These are phyloP conservation scores for Clonostachys byssicola DNA, from an alignment of 2,329 filamentous ascomycete species.

Conservation along the genomic window DNA sequence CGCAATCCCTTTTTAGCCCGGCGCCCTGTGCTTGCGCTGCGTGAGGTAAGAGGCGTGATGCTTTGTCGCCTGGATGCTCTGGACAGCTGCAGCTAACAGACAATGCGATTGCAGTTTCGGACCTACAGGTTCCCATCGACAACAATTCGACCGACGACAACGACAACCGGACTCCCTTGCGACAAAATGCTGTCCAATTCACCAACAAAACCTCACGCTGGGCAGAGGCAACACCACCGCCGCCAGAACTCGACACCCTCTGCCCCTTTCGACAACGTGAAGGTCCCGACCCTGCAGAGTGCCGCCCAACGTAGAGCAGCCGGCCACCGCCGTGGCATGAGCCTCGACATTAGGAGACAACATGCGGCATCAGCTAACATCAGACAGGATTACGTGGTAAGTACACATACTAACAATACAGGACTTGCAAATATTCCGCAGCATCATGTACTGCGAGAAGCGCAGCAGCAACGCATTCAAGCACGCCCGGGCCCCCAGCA, in stretches of 20 bases:
- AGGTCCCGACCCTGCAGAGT: conserved; percentile 48
- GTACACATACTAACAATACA: conserved; percentile 50
- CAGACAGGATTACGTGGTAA: conserved; percentile 33
- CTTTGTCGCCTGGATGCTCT: too few species aligned
- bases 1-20: conserved; percentile 51
- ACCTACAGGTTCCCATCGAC: conserved; percentile 45
- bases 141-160: conserved; percentile 46
- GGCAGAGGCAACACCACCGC: conserved; percentile 56
- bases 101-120: conserved; percentile 28
- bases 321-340: conserved; percentile 77
- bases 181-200: conserved; percentile 1
- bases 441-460: conserved; percentile 76
- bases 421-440: conserved; percentile 56
- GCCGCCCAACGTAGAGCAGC: conserved; percentile 23
- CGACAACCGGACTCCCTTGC: conserved; percentile 56
- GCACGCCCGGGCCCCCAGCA: conserved; percentile 63
- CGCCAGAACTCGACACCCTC: conserved; percentile 84
- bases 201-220: conserved; percentile 49
- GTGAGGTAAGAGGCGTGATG: conserved; percentile 56
- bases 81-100: background rate
- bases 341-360: conserved; percentile 62
- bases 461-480: conserved; percentile 78
- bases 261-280: conserved; percentile 72
- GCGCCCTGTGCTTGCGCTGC: conserved; percentile 79
- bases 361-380: conserved; percentile 33